Conservation (phyloP, 208 protist genomes). For the Leishmania amazonensis region DNA sequence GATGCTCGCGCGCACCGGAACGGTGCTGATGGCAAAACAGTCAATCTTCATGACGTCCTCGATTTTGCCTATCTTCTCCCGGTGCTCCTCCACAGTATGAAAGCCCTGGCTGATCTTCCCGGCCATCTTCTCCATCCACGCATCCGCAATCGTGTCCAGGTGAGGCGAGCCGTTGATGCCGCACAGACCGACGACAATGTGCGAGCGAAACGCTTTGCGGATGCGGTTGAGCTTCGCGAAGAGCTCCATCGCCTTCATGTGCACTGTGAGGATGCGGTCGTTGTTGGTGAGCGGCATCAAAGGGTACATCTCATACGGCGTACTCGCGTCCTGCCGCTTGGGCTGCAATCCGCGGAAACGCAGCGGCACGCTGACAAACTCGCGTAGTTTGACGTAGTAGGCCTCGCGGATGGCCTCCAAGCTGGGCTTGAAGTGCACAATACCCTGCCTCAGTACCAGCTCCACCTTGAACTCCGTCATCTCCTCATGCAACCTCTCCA, state of each 20-base stretch:
- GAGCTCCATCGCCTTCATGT: constrained; percentile 92
- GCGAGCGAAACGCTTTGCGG: constrained; percentile 81
- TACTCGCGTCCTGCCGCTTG: constrained; percentile 61
- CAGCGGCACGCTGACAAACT: constrained; percentile 94
- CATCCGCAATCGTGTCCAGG: constrained; percentile 89
- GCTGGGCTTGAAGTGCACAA: constrained; percentile 93
- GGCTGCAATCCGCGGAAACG: constrained; percentile 92
- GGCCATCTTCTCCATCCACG: constrained; percentile 61
- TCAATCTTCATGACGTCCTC: constrained; percentile 92
- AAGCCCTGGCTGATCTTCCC: constrained; percentile 87
- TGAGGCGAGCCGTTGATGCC: constrained; percentile 86
- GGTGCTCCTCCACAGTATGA: constrained; percentile 86
- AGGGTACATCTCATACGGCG: constrained; percentile 89
- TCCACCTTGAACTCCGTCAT: constrained; percentile 94
- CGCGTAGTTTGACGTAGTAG: constrained; percentile 95
- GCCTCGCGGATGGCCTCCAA: constrained; percentile 94
- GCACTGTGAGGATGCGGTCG: constrained; percentile 85
- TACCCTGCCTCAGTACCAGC: constrained; percentile 92
- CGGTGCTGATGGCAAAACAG: constrained; percentile 93
- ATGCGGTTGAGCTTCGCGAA: constrained; percentile 92
- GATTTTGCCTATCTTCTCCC: constrained; percentile 84
- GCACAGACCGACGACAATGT: constrained; percentile 91
- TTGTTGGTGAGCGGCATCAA: constrained; percentile 88
- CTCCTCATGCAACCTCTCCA: constrained; percentile 93
- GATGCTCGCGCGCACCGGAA: constrained; percentile 92